Evolutionary conservation across 106 monocot species (phyloP).

Genomic region (Apostasia ramifera): DNA sequence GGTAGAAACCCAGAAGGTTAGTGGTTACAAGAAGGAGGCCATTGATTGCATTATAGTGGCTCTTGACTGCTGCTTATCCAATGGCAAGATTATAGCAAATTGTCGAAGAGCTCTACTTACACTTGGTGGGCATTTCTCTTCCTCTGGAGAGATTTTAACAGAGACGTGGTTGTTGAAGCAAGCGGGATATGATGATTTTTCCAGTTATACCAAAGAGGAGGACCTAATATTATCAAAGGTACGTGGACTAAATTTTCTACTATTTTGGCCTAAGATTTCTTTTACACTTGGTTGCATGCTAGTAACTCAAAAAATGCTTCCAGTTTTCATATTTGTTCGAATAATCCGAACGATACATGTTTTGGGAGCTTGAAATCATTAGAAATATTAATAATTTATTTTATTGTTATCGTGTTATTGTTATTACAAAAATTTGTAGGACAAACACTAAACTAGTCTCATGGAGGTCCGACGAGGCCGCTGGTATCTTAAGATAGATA

Average conservation of each 20-base stretch:
- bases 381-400: too few species aligned
- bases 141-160: slow-evolving; percentile 24
- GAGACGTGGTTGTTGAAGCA: slow-evolving; percentile 30
- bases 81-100: slow-evolving; percentile 18
- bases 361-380: too few species aligned
- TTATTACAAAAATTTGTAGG: too few species aligned
- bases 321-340: too few species aligned
- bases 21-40: slow-evolving; percentile 48
- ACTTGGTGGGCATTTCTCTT: slow-evolving; percentile 35
- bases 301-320: too few species aligned
- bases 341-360: too few species aligned
- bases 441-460: too few species aligned
- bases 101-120: slow-evolving; percentile 35
- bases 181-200: slow-evolving; percentile 26
- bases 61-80: slow-evolving; percentile 27
- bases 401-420: too few species aligned
- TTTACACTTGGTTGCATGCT: too few species aligned
- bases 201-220: slow-evolving; percentile 11
- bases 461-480: too few species aligned
- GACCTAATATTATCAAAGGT: slow-evolving; percentile 23
- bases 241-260: neutral
- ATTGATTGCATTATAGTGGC: slow-evolving; percentile 27
- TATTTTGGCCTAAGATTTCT: neutral
- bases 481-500: too few species aligned
- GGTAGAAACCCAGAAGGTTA: slow-evolving; percentile 20